These are phyloP conservation scores for Apocynum venetum DNA, from an alignment of 257 asterid species.

Conservation along the genomic window DNA sequence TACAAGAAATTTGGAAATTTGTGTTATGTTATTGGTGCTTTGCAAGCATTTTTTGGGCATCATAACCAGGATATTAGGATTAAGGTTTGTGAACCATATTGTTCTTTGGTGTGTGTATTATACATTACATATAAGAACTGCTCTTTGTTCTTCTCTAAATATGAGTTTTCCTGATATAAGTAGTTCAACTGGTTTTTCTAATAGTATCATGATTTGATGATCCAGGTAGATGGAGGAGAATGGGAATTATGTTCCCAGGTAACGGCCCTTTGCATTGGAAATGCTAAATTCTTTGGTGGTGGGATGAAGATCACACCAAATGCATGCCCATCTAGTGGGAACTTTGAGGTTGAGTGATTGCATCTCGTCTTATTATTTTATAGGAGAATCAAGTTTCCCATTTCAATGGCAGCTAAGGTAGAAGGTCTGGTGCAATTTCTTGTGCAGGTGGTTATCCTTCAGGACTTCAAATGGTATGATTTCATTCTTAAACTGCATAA, in stretches of 20 bases:
- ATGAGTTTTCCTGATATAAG: not conserved
- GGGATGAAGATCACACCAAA: constrained; percentile 94
- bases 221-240: constrained; percentile 71
- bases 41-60: constrained; percentile 79
- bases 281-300: constrained; percentile 90
- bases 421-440: constrained; percentile 15
- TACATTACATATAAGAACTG: not conserved
- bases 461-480: constrained; percentile 83
- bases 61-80: constrained; percentile 69
- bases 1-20: constrained; percentile 85
- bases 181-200: not conserved
- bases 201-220: not conserved
- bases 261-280: constrained; percentile 87
- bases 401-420: not conserved
- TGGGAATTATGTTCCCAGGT: constrained; percentile 80
- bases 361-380: constrained; percentile 11
- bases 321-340: constrained; percentile 60
- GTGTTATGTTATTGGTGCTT: constrained; percentile 84
- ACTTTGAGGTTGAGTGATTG: constrained; percentile 57
- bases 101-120: not conserved
- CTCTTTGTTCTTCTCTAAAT: not conserved
- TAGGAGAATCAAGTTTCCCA: not conserved
- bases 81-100: constrained; percentile 40
- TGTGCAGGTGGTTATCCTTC: constrained; percentile 74
- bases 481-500: constrained; percentile 69